Base-by-base conservation (phyloP, 805 yeast genomes). In the Tetrapisispora taiwanensis region DNA sequence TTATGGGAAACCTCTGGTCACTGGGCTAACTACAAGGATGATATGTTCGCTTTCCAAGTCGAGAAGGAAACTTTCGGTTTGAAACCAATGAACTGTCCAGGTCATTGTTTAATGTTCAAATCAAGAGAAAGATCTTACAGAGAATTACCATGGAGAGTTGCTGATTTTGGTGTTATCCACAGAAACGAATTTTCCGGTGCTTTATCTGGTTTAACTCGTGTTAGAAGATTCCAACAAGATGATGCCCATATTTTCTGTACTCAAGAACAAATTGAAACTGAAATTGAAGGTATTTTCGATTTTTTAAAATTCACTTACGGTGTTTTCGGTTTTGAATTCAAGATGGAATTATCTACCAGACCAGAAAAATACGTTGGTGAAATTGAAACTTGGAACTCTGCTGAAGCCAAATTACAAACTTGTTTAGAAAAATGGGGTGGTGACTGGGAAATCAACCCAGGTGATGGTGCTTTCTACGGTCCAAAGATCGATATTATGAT, bases 1-100 rank as follows among this genome's bases (percentile, higher is more conserved):
- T 75, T 92, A 59, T 92, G 99, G 99, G 95, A 90, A 72, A 84
- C 92, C 45, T 89, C 97, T 12, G 98, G 98, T 53, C 98, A 92
- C 69, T 92, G 97, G 98, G 94, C 76, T 37, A 92, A 92, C 71
- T 92, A 92, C 70, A 83, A 87, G 65, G 98, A 92, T 65, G 87
- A 92, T 67, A 92, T 92, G 98, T 92, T 92, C 63, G 73, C 95
- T 10, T 86, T 92, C 58, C 96, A 89, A 45, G 95, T 90, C 52
- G 99, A 92, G 70, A 92, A 92, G 76, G 98, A 92, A 67, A 76
- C 77, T 32, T 92, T 73, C 60, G 98, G 96, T 58, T 77, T 92
- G 59, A 90, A 90, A 70, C 98, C 97, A 8, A 83, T 87, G 95
- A 86, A 86, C 63, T 87, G 95, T 58, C 95, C 95, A 0, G 95